Evolutionary conservation across 139 green algal genomes (phyloP).

Genomic region (Yamagishiella unicocca): DNA sequence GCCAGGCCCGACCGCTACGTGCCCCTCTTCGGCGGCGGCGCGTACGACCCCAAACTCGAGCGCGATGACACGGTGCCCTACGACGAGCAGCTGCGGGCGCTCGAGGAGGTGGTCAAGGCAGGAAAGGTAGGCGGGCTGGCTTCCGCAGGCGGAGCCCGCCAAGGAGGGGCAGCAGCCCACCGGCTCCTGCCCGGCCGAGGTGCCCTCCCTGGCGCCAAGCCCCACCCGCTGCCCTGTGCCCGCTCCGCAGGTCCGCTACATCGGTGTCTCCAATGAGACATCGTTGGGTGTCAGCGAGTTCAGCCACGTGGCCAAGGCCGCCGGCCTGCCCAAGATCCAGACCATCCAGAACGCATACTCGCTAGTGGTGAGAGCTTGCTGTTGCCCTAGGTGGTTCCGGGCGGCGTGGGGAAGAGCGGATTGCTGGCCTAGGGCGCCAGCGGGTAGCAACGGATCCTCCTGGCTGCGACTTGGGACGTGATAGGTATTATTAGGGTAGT

Average conservation of each 20-base stretch:
- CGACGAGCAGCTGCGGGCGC: constrained; percentile 88
- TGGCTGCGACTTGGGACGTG: no score
- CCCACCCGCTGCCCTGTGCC: neutral
- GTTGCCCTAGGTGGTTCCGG: no score
- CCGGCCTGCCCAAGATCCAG: constrained; percentile 80
- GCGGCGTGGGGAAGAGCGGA: no score
- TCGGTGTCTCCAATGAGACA: constrained; percentile 95
- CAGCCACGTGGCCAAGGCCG: constrained; percentile 60
- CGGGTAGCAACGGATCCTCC: no score
- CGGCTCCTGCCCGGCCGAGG: neutral
- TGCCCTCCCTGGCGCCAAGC: neutral
- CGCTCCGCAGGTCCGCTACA: constrained; percentile 82
- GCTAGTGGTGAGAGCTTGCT: constrained; percentile 74
- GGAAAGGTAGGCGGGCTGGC: no score
- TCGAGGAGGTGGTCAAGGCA: constrained; percentile 85
- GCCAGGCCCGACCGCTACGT: constrained; percentile 82
- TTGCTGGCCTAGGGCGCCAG: no score
- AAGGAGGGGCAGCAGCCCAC: no score
- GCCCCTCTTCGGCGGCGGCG: constrained; percentile 85
- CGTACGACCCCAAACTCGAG: constrained; percentile 55
- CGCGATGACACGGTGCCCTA: constrained; percentile 78
- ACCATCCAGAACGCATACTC: constrained; percentile 87
- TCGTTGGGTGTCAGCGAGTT: constrained; percentile 89
- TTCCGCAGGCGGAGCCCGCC: no score
- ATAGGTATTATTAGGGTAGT: no score